Percentiles rank a stretch among this genome's conserved stretches.
Evolutionary conservation across 1,284 basidiomycete species (phyloP).

Genomic region (Cryptococcus amylolentus): DNA sequence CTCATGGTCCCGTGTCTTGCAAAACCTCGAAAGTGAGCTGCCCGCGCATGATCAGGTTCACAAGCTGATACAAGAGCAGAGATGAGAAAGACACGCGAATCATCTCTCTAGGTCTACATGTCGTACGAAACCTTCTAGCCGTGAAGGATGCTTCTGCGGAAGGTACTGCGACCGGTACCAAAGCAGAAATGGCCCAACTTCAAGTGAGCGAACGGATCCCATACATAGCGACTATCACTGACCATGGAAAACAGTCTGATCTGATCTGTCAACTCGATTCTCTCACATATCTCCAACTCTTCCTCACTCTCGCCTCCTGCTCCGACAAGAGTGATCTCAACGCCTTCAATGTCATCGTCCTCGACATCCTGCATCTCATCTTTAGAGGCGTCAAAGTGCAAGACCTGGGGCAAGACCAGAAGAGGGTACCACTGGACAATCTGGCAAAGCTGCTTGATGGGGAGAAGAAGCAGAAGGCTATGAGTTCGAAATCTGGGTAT

Average conservation of each 20-base stretch:
- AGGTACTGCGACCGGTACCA: slow-evolving; percentile 65
- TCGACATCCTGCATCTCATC: slow-evolving; percentile 85
- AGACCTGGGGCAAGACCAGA: slow-evolving; percentile 63
- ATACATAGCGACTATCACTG: not conserved
- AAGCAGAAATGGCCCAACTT: slow-evolving; percentile 68
- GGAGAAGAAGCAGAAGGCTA: slow-evolving; percentile 63
- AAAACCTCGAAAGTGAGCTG: slow-evolving; percentile 41
- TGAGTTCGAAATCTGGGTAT: slow-evolving; percentile 51
- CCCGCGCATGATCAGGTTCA: too few relatives aligned
- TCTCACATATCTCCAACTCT: slow-evolving; percentile 69
- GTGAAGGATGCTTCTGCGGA: slow-evolving; percentile 76
- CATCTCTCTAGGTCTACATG: slow-evolving; percentile 80
- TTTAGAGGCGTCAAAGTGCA: slow-evolving; percentile 70
- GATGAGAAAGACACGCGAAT: slow-evolving; percentile 76
- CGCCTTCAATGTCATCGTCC: slow-evolving; percentile 76
- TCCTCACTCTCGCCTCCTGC: slow-evolving; percentile 78
- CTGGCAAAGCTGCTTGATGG: slow-evolving; percentile 67
- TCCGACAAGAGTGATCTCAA: slow-evolving; percentile 70
- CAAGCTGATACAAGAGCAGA: slow-evolving; percentile 38
- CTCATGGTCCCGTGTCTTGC: slow-evolving; percentile 46
- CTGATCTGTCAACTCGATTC: slow-evolving; percentile 69
- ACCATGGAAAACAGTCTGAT: slow-evolving; percentile 52
- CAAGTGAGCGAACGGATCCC: slow-evolving; percentile 53
- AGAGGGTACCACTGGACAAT: slow-evolving; percentile 60
- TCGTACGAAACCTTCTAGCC: slow-evolving; percentile 83